Base-by-base conservation (phyloP, 352 stramenopile genomes). In the Blastocystis sp. region DNA sequence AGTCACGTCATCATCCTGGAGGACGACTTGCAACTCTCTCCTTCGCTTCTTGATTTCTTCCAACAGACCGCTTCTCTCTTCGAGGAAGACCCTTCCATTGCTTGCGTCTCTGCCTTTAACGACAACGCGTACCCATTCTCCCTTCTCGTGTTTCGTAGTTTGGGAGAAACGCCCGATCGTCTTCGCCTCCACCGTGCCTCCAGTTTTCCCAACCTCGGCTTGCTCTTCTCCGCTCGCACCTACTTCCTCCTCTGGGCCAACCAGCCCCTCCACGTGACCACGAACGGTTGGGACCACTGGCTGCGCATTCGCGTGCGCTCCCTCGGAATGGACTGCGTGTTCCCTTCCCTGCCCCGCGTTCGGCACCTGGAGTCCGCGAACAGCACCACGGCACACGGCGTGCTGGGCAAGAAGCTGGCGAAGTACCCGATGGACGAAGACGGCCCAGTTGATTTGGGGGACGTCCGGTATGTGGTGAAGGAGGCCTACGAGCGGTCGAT, bases 251-350 rank as follows among this genome's bases (percentile, higher is more conserved):
- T 84, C 1, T 84, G 74, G 74, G 52, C 65, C 11, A n/a, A 84
- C 3, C 74, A 84, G 61, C 21, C 74, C 9, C 61, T 84, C 4
- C 9, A 43, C 19, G 19, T 19, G 17, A 84, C 53, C 3, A 84
- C 74, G 3, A 84, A 84, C 41, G 74, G 74, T n/a, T 84, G 74
- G 74, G 74, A 84, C 61, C 74, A 84, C 41, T 84, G 74, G 74
- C 53, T 84, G 4, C 74, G 74, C 7, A 69, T 84, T 28, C 74
- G 74, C 40, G 48, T 43, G 19, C 52, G 52, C 23, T 84, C 74
- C 10, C 74, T 84, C 11, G 52, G 45, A 5, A 43, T 84, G 52
- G 74, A 84, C 52, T 67, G 74, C 19, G 7, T 84, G 1, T 84
- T 43, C 34, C 74, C 74, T 67, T 53, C 52, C n/a, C 21, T 62